Conservation (phyloP, 2,329 filamentous ascomycete species). For the Cytospora schulzeri region DNA sequence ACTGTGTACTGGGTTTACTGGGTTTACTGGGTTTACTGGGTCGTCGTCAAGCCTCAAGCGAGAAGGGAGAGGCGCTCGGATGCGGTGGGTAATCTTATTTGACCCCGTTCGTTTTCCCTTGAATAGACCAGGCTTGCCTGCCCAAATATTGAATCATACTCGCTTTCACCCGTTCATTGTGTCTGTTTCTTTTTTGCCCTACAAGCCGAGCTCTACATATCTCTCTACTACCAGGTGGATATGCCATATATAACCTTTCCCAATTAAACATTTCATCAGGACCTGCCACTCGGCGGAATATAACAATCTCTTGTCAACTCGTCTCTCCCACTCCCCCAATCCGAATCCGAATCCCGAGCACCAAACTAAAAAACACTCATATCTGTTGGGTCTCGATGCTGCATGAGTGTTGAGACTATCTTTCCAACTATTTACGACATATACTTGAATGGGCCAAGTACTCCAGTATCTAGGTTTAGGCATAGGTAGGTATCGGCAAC, state of each 20-base stretch:
- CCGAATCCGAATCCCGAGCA: not conserved
- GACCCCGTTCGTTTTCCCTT: slow-evolving; percentile 1
- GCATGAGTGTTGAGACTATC: not conserved
- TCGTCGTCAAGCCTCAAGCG: not conserved
- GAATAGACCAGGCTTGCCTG: not conserved
- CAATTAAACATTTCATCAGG: not conserved
- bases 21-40: not conserved
- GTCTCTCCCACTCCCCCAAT: not conserved
- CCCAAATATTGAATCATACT: not conserved
- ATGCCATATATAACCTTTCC: not conserved
- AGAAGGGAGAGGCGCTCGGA: not conserved
- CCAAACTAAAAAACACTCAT: not conserved
- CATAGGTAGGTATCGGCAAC: not conserved
- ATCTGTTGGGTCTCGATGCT: not conserved
- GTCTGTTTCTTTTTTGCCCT: not conserved
- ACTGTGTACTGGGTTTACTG: not conserved
- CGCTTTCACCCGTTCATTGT: not conserved
- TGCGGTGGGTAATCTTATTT: not conserved
- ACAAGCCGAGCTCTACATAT: not conserved
- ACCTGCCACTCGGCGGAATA: not conserved
- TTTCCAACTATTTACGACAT: too few relatives aligned
- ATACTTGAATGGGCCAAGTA: too few relatives aligned
- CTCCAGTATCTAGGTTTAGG: not conserved
- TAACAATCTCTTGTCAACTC: not conserved
- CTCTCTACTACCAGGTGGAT: not conserved